These are phyloP conservation scores for Yarrowia phangngaensis DNA, from an alignment of 805 yeast genomes.

Conservation along the genomic window DNA sequence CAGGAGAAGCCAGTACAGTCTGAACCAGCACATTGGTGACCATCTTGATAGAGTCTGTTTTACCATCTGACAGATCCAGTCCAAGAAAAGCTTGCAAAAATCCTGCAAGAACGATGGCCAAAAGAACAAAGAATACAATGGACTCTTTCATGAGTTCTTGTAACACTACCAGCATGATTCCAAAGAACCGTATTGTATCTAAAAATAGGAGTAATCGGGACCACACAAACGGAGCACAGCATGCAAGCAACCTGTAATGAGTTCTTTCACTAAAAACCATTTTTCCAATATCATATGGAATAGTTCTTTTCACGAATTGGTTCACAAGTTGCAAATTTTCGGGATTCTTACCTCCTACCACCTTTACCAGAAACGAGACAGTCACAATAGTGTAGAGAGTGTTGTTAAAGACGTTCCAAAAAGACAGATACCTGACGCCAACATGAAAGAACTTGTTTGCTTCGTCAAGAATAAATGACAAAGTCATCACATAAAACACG, in stretches of 20 bases:
- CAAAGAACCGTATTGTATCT: constrained; percentile 78
- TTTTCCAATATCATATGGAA: not conserved
- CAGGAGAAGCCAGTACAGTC: constrained; percentile 71
- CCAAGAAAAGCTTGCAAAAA: constrained; percentile 86
- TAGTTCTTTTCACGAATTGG: not conserved
- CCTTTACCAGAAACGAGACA: constrained; percentile 10
- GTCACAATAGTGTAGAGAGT: constrained; percentile 55
- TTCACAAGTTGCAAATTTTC: not conserved
- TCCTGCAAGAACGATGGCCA: constrained; percentile 67
- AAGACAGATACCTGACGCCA: constrained; percentile 66
- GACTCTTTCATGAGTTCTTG: constrained; percentile 87
- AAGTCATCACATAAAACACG: constrained; percentile 57
- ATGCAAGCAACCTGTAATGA: constrained; percentile 64
- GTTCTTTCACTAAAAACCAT: constrained; percentile 46
- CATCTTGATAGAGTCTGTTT: constrained; percentile 63
- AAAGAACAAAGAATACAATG: constrained; percentile 70
- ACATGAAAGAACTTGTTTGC: constrained; percentile 66
- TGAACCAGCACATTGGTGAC: constrained; percentile 62
- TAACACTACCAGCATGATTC: constrained; percentile 81
- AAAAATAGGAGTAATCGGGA: constrained; percentile 67
- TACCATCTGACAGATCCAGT: constrained; percentile 82
- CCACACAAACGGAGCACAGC: constrained; percentile 88
- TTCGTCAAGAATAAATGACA: constrained; percentile 67
- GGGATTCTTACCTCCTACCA: not conserved
- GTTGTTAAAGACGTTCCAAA: constrained; percentile 78